These are phyloP conservation scores for Aspergillus hancockii DNA, from an alignment of 495 filamentous ascomycete genomes.

Conservation along the genomic window DNA sequence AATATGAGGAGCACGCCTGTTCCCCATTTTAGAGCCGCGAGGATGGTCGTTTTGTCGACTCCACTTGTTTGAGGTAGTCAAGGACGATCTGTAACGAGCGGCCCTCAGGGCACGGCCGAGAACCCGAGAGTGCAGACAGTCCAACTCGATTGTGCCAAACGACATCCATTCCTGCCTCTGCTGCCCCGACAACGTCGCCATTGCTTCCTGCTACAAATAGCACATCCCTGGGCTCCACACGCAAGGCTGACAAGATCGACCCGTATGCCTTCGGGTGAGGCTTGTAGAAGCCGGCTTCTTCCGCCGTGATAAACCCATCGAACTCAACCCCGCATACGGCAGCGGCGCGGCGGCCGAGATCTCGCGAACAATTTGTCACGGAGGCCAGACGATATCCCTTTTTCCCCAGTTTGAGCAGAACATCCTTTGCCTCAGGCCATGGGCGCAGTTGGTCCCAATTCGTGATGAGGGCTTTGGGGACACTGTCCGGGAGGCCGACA, in stretches of 20 bases:
- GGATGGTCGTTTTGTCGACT: neutral
- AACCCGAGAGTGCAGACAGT: constrained; percentile 17
- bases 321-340: constrained; percentile 20
- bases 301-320: constrained; percentile 32
- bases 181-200: constrained; percentile 35
- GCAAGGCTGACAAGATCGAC: constrained; percentile 20
- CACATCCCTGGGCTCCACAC: constrained; percentile 24
- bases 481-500: constrained; percentile 24
- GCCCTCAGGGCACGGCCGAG: constrained; percentile 14
- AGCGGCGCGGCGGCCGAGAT: constrained; percentile 25
- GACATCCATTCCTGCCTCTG: constrained; percentile 31
- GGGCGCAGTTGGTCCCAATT: constrained; percentile 28
- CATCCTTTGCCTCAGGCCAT: constrained; percentile 28
- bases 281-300: constrained; percentile 35
- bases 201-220: constrained; percentile 38
- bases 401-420: constrained; percentile 19
- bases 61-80: neutral
- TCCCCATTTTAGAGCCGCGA: neutral
- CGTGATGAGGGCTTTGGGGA: constrained; percentile 21
- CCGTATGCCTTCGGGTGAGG: constrained; percentile 29
- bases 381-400: constrained; percentile 28
- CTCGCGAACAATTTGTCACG: constrained; percentile 33
- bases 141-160: constrained; percentile 40
- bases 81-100: neutral
- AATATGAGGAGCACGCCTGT: neutral